Base-by-base conservation (phyloP, 306 rosid genomes). In the Sindora glabra region DNA sequence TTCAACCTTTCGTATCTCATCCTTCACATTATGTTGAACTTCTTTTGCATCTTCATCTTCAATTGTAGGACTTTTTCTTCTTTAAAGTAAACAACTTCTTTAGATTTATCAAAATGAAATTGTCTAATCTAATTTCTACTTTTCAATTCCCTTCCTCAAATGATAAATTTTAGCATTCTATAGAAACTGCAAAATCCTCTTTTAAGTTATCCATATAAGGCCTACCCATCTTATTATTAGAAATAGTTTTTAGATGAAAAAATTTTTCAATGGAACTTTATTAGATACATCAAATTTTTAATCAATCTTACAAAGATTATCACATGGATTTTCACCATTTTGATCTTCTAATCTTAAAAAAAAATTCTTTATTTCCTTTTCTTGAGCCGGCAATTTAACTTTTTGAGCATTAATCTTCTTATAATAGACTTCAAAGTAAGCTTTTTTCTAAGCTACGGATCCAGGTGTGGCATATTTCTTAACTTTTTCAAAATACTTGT, bases 391-490 rank as follows among this genome's bases (percentile, higher is more conserved):
- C 73, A 92, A 64, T 77, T 83, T 87, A 9, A 89, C 91, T 74
- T 82, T 92, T 24, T 76, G 57, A 63, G 96, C 94, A n/a, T 96
- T 96, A 36, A 92, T 73, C 83, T 76, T 88, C 86, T 83, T 92
- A 86, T 85, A 88, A 80, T 83, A 96, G 2, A 96, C 96, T 76
- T 92, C 98, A 47, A 92, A 92, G 66, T 88, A 92, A 14, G 98
- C 98, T 75, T 70, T 84, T 67, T 92, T 92, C 80, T 86, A 83
- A 13, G 98, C 98, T 34, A 92, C 98, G 19, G 96, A 92, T 69
- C 98, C 98, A 19, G 98, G 95, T 0, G 94, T 88, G 10, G 98
- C 95, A 54, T 83, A 92, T 74, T 92, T 92, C 77, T 80, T 96
- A 56, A 92, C 98, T 75, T 92, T 96, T 67, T 92, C 98, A 69